A percentile compares a stretch with the other conserved stretches of the same genome.
Conservation (phyloP, 2,329 filamentous ascomycete genomes). For the Aspergillus costaricaensis region DNA sequence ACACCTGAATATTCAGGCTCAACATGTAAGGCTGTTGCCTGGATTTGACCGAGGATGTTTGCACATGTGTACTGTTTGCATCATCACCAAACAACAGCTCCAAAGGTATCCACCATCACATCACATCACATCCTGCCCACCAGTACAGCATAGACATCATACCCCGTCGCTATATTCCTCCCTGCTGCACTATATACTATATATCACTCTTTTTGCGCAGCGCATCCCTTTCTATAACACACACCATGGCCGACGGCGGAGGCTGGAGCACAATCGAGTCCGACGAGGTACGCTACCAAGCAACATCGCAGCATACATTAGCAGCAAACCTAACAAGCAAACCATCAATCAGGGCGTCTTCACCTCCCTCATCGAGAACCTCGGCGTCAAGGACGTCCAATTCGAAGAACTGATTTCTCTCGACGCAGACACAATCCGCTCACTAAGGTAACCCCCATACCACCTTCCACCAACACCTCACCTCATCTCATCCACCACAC, state of each 20-base stretch:
- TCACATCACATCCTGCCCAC: conserved; percentile 1
- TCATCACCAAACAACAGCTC: conserved; percentile 8
- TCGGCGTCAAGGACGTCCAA: conserved; percentile 90
- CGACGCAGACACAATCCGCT: conserved; percentile 64
- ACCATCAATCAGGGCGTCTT: conserved; percentile 75
- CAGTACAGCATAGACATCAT: not conserved
- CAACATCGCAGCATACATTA: conserved; percentile 5
- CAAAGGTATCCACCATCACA: not conserved
- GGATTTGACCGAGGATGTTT: not conserved
- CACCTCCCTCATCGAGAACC: conserved; percentile 88
- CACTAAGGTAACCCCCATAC: conserved; percentile 38
- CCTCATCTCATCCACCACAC: too few species aligned
- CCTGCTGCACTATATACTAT: not conserved
- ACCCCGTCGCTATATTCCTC: not conserved
- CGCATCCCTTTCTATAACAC: not conserved
- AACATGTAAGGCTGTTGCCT: not conserved
- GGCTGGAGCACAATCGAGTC: conserved; percentile 99
- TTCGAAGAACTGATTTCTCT: conserved; percentile 95
- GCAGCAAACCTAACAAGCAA: conserved; percentile 23
- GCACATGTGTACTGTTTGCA: conserved; percentile 6
- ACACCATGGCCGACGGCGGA: conserved; percentile 63
- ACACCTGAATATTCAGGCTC: not conserved
- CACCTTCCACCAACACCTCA: conserved; percentile 5
- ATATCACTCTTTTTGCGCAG: not conserved
- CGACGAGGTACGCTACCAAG: conserved; percentile 70